Base-by-base conservation (phyloP, 352 stramenopile species). In the Globisporangium canariense region DNA sequence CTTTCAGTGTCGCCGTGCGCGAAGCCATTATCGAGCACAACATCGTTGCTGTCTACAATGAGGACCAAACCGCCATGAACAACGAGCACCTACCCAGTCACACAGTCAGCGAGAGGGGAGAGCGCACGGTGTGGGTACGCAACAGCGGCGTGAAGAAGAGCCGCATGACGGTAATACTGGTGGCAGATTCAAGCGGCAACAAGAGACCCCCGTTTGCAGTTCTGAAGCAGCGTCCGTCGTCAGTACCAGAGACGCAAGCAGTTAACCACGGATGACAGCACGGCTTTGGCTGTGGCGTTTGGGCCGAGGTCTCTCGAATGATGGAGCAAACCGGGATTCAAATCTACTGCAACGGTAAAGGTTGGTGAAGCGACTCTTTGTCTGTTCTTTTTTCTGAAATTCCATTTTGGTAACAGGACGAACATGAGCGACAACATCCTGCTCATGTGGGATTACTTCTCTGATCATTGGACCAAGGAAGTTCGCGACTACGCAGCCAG, bases 261-360 rank as follows among this genome's bases (percentile, higher is more conserved):
- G 20, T 70, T 32, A 76, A 78, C n/a, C 3, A 47, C 0, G 22
- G 56, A 0, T 18, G 62, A 7, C 58, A 68, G 10, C 20, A 78
- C 18, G 70, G 68, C 20, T 83, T 80, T 51, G 75, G 68, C 13
- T 36, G 67, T 0, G 18, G 36, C 8, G 52, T 77, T 13, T 76
- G 68, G 66, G 41, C 43, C 1, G 45, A 70, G 9, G 53, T 80
- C n/a, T 36, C 57, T 0, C n/a, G 22, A 7, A 57, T 76, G 11
- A 36, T 68, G 46, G 10, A n/a, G 1, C n/a, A 64, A 14, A 62
- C 64, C 0, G 8, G 38, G 0, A 64, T 65, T 13, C 13, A 50
- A 1, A 70, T 78, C 16, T 77, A 73, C 47, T 52, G 61, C 0
- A 83, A 79, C 30, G 16, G 4, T 11, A 66, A 65, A 47, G 53